These are phyloP conservation scores for Penicillium argentinense DNA, from an alignment of 495 filamentous ascomycete genomes.

Conservation along the genomic window DNA sequence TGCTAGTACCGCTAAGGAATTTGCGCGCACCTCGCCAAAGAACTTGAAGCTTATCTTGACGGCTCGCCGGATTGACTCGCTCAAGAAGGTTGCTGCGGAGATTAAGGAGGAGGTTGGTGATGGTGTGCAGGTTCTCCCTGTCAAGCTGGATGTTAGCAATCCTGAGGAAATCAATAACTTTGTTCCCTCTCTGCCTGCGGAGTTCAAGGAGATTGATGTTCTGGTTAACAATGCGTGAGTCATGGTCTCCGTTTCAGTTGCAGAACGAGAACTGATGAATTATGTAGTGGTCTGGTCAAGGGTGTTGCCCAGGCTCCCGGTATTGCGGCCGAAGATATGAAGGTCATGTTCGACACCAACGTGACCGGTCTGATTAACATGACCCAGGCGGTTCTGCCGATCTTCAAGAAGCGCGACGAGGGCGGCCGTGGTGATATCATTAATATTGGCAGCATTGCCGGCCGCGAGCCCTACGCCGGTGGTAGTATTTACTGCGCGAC, in stretches of 20 bases:
- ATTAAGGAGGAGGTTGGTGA: conserved; percentile 78
- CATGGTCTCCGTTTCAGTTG: not conserved
- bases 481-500: conserved; percentile 96
- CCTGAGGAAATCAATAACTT: conserved; percentile 74
- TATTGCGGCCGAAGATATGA: conserved; percentile 80
- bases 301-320: conserved; percentile 84
- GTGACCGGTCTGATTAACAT: conserved; percentile 94
- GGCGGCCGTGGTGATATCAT: conserved; percentile 91
- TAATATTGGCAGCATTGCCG: conserved; percentile 95
- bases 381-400: conserved; percentile 86
- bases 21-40: conserved; percentile 81
- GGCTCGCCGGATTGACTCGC: conserved; percentile 74
- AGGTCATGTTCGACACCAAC: conserved; percentile 88
- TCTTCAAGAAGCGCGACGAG: conserved; percentile 76
- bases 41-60: conserved; percentile 84
- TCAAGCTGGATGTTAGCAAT: conserved; percentile 86
- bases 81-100: conserved; percentile 73
- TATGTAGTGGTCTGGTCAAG: conserved; percentile 73
- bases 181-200: conserved; percentile 70
- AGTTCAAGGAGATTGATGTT: conserved; percentile 84
- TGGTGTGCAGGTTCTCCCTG: conserved; percentile 76
- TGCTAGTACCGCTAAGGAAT: conserved; percentile 80
- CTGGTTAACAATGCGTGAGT: conserved; percentile 96
- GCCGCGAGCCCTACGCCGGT: conserved; percentile 84
- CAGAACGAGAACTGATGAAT: no score